phyloP scores from a whole-genome alignment of 2,329 filamentous ascomycete species.

The Penicillium nordicum region DNA sequence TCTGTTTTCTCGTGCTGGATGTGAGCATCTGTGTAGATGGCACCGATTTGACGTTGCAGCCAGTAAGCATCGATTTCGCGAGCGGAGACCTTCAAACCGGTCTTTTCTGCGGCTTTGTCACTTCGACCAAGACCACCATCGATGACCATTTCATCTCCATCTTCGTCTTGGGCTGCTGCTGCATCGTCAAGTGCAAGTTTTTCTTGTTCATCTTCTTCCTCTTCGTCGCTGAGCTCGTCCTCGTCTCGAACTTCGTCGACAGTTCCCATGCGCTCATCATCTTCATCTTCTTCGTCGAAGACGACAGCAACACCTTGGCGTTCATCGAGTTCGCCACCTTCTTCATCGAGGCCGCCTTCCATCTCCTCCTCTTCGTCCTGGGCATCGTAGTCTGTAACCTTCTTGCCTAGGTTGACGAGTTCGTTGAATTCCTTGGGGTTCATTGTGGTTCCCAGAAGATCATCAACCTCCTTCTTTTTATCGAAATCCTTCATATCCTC shows the following conservation, averaged over 20 bases:
- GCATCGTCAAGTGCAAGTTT: slow-evolving; percentile 50
- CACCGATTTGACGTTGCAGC: slow-evolving; percentile 88
- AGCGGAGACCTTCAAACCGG: slow-evolving; percentile 63
- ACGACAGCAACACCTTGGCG: slow-evolving; percentile 95
- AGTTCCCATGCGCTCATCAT: slow-evolving; percentile 73
- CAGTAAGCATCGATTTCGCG: slow-evolving; percentile 96
- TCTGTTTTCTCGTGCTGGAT: slow-evolving; percentile 90
- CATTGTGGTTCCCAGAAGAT: slow-evolving; percentile 79
- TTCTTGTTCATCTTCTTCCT: slow-evolving; percentile 66
- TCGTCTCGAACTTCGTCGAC: slow-evolving; percentile 82
- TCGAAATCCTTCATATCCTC: slow-evolving; percentile 95
- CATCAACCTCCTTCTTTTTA: slow-evolving; percentile 96
- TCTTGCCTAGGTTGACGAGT: slow-evolving; percentile 92
- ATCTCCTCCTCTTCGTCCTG: slow-evolving; percentile 93
- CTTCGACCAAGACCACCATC: slow-evolving; percentile 58
- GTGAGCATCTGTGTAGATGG: slow-evolving; percentile 85
- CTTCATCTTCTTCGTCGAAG: slow-evolving; percentile 88
- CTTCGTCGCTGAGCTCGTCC: slow-evolving; percentile 67
- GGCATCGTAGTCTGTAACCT: slow-evolving; percentile 96
- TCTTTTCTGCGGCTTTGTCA: slow-evolving; percentile 46
- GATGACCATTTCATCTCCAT: slow-evolving; percentile 75
- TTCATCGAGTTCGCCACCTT: slow-evolving; percentile 78
- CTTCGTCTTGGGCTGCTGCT: slow-evolving; percentile 36
- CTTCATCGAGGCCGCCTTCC: slow-evolving; percentile 65
- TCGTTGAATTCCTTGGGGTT: slow-evolving; percentile 93